Evolutionary conservation across 768 basidiomycete genomes (phyloP).

Genomic region (Fomitopsis pulvina): DNA sequence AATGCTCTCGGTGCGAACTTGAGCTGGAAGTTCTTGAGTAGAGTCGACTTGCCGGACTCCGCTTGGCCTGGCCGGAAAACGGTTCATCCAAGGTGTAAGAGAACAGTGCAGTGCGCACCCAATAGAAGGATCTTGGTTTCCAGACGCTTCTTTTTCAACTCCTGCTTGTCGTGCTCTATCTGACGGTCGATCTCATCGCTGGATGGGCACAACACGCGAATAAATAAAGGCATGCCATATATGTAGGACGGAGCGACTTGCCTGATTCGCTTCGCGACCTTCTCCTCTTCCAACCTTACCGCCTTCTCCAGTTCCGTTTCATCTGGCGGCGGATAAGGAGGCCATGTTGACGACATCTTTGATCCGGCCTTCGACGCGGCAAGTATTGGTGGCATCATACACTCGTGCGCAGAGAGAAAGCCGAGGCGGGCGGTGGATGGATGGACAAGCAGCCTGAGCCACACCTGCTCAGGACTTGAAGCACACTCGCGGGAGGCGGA

Average conservation of each 20-base stretch:
- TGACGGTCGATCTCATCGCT: conserved; percentile 43
- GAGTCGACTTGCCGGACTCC: conserved; percentile 63
- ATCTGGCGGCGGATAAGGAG: conserved; percentile 25
- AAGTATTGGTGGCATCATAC: neutral
- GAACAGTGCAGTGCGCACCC: conserved; percentile 30
- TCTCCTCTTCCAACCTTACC: conserved; percentile 34
- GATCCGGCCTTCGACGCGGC: neutral
- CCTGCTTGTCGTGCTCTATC: conserved; percentile 45
- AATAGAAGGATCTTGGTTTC: conserved; percentile 52
- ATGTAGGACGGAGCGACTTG: neutral
- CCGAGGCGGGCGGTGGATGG: neutral
- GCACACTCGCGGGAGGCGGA: neutral
- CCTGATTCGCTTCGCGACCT: conserved; percentile 42
- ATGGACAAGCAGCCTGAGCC: neutral
- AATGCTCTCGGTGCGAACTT: conserved; percentile 55
- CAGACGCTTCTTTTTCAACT: conserved; percentile 32
- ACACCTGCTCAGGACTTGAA: neutral
- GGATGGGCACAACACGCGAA: neutral
- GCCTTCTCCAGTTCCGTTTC: conserved; percentile 39
- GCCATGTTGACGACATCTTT: conserved; percentile 16
- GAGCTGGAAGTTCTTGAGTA: conserved; percentile 61
- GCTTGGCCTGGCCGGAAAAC: conserved; percentile 42
- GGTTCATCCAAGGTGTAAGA: neutral
- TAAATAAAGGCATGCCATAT: neutral
- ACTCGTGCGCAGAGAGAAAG: neutral